Evolutionary conservation across 2,329 filamentous ascomycete species (phyloP), one percentile per base, ranked within the genome.

Genomic region (Penicillium sp.): DNA sequence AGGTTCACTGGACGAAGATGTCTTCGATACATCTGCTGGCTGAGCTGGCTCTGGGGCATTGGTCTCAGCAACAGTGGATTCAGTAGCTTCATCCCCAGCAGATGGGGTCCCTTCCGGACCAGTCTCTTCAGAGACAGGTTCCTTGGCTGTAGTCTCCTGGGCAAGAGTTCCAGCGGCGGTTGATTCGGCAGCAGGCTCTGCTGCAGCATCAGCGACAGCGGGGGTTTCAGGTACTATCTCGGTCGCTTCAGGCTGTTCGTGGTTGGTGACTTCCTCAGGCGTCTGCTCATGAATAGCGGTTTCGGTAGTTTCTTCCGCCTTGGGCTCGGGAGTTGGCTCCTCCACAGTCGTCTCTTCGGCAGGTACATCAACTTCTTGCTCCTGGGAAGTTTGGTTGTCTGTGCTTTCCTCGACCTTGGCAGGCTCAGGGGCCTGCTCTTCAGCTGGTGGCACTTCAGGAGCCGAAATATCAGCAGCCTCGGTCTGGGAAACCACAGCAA

Each of bases 131-230:
- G 2, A 16, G 3, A 29, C 36, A 4, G 41, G 20, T 25, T 44
- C 46, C 23, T 46, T 45, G 3, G 32, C 35, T 11, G 30, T 15
- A 21, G 45, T 18, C 27, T 50, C 45, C n/a, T 42, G 39, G 19
- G 38, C 36, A 27, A 17, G 18, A 31, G 41, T 25, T n/a, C 41
- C 49, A 26, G 42, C 43, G 23, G 34, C 10, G n/a, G 47, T 14
- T 17, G 45, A 44, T 10, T 20, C 36, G 6, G 36, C 41, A 27
- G 45, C 17, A 9, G 28, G 36, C 31, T 43, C 43, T 14, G n/a
- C n/a, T n/a, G n/a, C 13, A 28, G 7, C 23, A 17, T 20, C 13
- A 26, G 19, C 14, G 31, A 54, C 48, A n/a, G 33, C 29, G 27
- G 18, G 4, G 13, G 33, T 7, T 9, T 34, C 36, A 14, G 17